Base-by-base conservation (phyloP, 768 basidiomycete genomes). In the Paxillus ammoniavirescens region DNA sequence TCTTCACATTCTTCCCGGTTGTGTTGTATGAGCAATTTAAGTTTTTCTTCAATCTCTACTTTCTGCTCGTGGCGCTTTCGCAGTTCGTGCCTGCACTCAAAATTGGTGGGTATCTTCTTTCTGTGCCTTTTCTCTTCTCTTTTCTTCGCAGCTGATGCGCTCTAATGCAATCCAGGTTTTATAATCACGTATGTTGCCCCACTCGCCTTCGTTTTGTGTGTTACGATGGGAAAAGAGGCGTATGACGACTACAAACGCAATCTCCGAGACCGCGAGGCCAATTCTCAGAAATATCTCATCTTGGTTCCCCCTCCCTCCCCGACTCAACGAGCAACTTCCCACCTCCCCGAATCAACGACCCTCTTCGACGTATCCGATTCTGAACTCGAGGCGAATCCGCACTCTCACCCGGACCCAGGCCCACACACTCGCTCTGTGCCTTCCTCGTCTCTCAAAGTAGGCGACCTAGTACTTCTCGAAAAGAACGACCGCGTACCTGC, bases 21-120 rank as follows among this genome's bases (percentile, higher is more conserved):
- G 95, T 98, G 42, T 84, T 98, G 69, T 98, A 98, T 71, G 95
- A 98, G 70, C 96, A 98, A 69, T 99, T 98, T 87, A 98, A 98
- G 72, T 98, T 96, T 79, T 99, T 99, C 77, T 98, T 97, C 84
- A 99, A 98, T 68, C 80, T 98, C 7, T 99, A 98, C 72, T 99
- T 99, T 67, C 82, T 98, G 10, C 86, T 98, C 21, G 97, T 99
- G 36, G 97, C 97, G 0, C 78, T 98, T 8, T 93, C 91, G 8
- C 97, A 98, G 71, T 97, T 99, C 66, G 75, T 99, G 15, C 97
- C 97, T 13, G 90, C 94, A 0, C 82, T 99, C 54, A 94, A 93
- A 75, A 99, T 97, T 54, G 95, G 94, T 93, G 49, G 43, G 83
- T 75, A 1, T 31, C 31, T 31, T 31, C 31, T 31, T 31, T 31